A percentile compares a stretch with the other conserved stretches of the same genome.
These are phyloP conservation scores for Taxillus chinensis DNA, from an alignment of 164 flowering plant species.

Conservation along the genomic window DNA sequence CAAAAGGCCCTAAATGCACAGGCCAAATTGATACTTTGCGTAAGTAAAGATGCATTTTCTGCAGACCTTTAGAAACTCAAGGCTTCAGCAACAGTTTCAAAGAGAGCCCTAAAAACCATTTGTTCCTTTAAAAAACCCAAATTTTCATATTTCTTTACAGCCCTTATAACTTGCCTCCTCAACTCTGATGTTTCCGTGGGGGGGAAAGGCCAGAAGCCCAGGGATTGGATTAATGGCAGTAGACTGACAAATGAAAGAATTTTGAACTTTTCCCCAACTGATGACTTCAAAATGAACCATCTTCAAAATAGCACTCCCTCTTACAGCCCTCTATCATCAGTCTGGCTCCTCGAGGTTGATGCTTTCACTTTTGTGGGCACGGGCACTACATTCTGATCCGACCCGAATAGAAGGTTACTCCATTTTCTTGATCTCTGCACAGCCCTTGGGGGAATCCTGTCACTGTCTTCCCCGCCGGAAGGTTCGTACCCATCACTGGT, in stretches of 20 bases:
- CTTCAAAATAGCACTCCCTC: not conserved
- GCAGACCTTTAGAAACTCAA: no score
- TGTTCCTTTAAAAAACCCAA: no score
- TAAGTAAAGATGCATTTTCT: no score
- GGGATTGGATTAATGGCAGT: no score
- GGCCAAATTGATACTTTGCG: no score
- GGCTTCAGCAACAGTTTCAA: no score
- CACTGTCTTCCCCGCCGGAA: slow-evolving; percentile 98
- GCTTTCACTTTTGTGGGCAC: slow-evolving; percentile 22
- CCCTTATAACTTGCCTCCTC: no score
- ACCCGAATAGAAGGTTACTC: slow-evolving; percentile 35
- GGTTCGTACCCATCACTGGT: slow-evolving; percentile 95
- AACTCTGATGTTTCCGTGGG: no score
- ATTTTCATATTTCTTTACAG: no score
- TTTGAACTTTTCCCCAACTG: not conserved
- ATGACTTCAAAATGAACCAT: not conserved
- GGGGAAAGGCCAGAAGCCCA: no score
- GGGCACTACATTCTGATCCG: slow-evolving; percentile 28
- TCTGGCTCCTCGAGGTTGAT: slow-evolving; percentile 34
- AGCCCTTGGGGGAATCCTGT: slow-evolving; percentile 52
- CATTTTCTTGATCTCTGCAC: slow-evolving; percentile 54
- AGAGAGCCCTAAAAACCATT: no score
- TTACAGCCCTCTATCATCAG: slow-evolving; percentile 30
- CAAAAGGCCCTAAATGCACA: no score
- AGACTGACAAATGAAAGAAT: slow-evolving; percentile 26